Percentiles rank a stretch among this genome's conserved stretches.
These are phyloP conservation scores for Artemisia tridentata DNA, from an alignment of 129 eudicot genomes.

Conservation along the genomic window DNA sequence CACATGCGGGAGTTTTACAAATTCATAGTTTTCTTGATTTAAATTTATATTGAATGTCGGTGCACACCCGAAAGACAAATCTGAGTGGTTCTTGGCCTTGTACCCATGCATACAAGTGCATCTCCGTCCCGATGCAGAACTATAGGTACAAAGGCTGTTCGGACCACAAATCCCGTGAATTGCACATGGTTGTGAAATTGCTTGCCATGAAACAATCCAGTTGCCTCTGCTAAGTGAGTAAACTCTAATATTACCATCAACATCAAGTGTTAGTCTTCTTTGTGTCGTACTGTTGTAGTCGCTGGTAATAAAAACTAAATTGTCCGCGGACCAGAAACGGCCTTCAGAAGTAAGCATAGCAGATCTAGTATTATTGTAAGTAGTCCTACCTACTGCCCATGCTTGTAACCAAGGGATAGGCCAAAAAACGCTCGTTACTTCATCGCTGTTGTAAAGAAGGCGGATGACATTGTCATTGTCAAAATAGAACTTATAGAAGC, in stretches of 20 bases:
- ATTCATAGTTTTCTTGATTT: neutral
- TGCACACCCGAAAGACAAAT: constrained; percentile 6
- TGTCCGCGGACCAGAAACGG: neutral
- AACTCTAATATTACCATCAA: constrained; percentile 6
- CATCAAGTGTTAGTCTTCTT: constrained; percentile 6
- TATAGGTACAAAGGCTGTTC: constrained; percentile 5
- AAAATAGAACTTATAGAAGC: too few relatives aligned
- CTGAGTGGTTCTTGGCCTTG: constrained; percentile 6
- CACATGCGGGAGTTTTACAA: neutral
- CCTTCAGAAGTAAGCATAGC: neutral
- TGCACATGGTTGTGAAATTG: neutral
- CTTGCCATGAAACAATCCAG: constrained; percentile 6
- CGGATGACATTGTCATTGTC: too few relatives aligned
- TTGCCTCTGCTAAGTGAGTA: neutral
- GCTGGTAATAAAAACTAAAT: neutral
- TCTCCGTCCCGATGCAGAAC: neutral
- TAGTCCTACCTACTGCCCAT: neutral
- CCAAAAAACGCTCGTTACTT: too few relatives aligned
- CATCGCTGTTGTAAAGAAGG: too few relatives aligned
- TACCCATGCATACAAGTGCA: constrained; percentile 13
- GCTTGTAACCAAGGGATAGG: too few relatives aligned
- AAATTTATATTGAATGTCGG: neutral
- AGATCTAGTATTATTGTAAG: neutral
- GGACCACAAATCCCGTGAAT: constrained; percentile 15
- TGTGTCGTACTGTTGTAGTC: neutral